A percentile compares a stretch with the other conserved stretches of the same genome.
These are phyloP conservation scores for Suhomyces yuchorum DNA, from an alignment of 1,139 yeast species.

Conservation along the genomic window DNA sequence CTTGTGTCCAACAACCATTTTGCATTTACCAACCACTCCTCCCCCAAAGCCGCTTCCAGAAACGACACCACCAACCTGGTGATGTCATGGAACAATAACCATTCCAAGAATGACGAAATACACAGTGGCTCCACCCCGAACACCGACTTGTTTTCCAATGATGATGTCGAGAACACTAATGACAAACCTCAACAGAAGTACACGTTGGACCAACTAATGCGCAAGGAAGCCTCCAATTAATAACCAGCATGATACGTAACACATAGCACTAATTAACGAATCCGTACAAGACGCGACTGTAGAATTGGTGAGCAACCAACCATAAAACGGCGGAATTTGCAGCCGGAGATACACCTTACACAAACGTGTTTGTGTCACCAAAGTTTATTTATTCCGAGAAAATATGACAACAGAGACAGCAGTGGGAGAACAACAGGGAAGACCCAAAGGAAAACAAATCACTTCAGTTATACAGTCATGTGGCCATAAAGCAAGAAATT, in stretches of 20 bases:
- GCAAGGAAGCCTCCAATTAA: slow-evolving; percentile 6
- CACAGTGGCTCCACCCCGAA: slow-evolving; percentile 34
- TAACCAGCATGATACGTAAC: slow-evolving; percentile 7
- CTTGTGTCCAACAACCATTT: slow-evolving; percentile 16
- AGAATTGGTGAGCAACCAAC: not conserved
- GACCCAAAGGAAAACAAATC: not conserved
- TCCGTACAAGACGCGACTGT: not conserved
- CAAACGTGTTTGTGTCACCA: slow-evolving; percentile 1
- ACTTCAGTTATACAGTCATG: too few relatives aligned
- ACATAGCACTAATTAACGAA: slow-evolving; percentile 3
- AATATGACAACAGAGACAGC: not conserved
- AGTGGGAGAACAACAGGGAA: not conserved
- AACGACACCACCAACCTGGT: slow-evolving; percentile 40
- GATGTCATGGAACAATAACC: slow-evolving; percentile 30
- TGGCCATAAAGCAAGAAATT: too few relatives aligned
- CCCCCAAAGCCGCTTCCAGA: slow-evolving; percentile 36
- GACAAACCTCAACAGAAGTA: slow-evolving; percentile 8
- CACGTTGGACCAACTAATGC: slow-evolving; percentile 11
- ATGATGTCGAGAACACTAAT: slow-evolving; percentile 21
- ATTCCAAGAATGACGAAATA: slow-evolving; percentile 16
- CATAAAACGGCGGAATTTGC: not conserved
- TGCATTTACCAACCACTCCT: slow-evolving; percentile 24
- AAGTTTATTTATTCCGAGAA: not conserved
- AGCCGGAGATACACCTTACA: slow-evolving; percentile 3
- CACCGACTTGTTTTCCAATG: slow-evolving; percentile 37